These are phyloP conservation scores for Dothideomycetes sp. DNA, from an alignment of 2,329 filamentous ascomycete genomes.

Conservation along the genomic window DNA sequence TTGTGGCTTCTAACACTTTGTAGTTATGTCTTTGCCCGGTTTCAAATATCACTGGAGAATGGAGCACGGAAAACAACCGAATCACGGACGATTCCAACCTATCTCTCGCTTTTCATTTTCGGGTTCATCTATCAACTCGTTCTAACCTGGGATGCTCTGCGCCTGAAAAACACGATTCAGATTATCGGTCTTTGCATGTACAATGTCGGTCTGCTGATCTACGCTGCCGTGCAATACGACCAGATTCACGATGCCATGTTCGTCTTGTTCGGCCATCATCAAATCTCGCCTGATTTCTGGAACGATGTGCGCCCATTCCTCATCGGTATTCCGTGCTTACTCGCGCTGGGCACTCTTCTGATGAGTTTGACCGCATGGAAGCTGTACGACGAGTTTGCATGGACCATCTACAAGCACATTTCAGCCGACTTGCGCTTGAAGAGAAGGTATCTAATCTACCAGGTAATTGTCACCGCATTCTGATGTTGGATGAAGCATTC, in stretches of 20 bases:
- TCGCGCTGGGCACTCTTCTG: conserved; percentile 63
- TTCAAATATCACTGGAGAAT: conserved; percentile 54
- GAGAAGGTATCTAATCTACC: conserved; percentile 89
- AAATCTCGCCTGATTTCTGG: conserved; percentile 46
- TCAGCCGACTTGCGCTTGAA: conserved; percentile 96
- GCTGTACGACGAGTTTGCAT: conserved; percentile 95
- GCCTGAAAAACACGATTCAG: conserved; percentile 96
- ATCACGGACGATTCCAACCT: conserved; percentile 73
- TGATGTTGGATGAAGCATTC: conserved; percentile 7
- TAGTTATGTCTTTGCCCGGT: conserved; percentile 84
- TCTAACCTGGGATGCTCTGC: conserved; percentile 85
- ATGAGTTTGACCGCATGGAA: conserved; percentile 83
- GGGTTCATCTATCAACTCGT: conserved; percentile 88
- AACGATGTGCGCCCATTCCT: conserved; percentile 61
- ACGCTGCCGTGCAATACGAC: conserved; percentile 85
- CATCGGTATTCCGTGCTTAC: conserved; percentile 74
- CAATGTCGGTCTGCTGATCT: conserved; percentile 84
- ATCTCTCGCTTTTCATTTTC: conserved; percentile 93
- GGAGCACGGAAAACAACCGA: conserved; percentile 30
- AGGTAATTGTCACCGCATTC: conserved; percentile 51
- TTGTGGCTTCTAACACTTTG: neutral
- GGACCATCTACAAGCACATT: conserved; percentile 99
- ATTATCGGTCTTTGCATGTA: conserved; percentile 90
- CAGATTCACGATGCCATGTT: conserved; percentile 71
- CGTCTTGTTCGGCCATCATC: conserved; percentile 33